Base-by-base conservation (phyloP, 768 basidiomycete species). In the Mycena vitilis region DNA sequence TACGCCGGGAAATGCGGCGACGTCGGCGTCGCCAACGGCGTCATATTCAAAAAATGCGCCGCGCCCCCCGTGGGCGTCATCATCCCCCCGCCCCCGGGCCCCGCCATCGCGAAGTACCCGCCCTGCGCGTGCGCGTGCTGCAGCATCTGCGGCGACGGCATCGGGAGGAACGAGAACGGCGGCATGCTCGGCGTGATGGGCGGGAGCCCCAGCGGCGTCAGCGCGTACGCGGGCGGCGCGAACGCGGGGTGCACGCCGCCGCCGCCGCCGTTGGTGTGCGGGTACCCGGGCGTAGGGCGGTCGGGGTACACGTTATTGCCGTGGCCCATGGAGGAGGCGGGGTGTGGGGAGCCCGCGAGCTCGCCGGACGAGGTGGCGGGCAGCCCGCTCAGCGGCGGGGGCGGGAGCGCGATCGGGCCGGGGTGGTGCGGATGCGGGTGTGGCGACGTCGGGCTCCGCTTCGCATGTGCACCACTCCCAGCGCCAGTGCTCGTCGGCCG, bases 111-210 rank as follows among this genome's bases (percentile, higher is more conserved):
- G 56, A 73, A 64, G 56, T 68, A 67, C 30, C 54, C 48, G 12
- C 63, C 51, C 56, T 13, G 15, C 40, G 11, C 40, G 15, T 40
- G 15, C 15, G 40, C 40, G 40, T 30, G 40, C 40, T 37, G n/a
- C 54, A 12, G 0, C 60, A 70, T 34, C 68, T 47, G 59, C 48
- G 68, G 71, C 60, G 62, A 60, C 44, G 73, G 73, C 60, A 66
- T 65, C 47, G 88, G 85, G 44, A 91, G 83, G 78, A 98, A 96
- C 15, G 89, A 91, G 80, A 98, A 99, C 7, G 95, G 90, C 1
- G 97, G 97, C 96, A 99, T 98, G 68, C 92, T 93, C 0, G 96
- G 96, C n/a, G 96, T 98, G 75, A 98, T 95, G 2, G 94, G 92
- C 16, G 94, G 93, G n/a, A 95, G 81, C 0, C 93, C 92, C 70